Percentiles rank a stretch among this genome's conserved stretches.
phyloP scores from a whole-genome alignment of 305 asterid genomes.

The Fraxinus dipetala region DNA sequence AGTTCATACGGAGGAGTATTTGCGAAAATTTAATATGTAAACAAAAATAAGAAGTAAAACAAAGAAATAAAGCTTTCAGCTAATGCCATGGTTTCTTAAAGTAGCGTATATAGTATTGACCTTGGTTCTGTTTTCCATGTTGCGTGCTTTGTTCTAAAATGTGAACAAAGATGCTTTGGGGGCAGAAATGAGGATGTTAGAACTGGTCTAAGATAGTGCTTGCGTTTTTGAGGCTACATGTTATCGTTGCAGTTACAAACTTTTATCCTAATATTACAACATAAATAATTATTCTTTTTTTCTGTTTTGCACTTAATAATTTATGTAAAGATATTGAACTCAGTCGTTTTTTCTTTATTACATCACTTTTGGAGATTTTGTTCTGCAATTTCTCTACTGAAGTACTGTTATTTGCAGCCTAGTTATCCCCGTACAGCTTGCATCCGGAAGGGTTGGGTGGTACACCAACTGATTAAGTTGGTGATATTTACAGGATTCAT shows the following conservation, averaged over 20 bases:
- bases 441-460: constrained; percentile 62
- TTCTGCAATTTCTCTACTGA: constrained; percentile 18
- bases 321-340: constrained; percentile 5
- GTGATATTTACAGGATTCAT: constrained; percentile 55
- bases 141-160: constrained; percentile 6
- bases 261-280: constrained; percentile 5
- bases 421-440: constrained; percentile 55
- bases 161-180: constrained; percentile 13
- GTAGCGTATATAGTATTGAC: not conserved
- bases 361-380: not conserved
- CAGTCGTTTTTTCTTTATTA: constrained; percentile 11
- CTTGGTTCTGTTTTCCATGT: not conserved
- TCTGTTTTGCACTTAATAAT: constrained; percentile 15
- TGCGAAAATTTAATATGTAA: not conserved
- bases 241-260: not conserved
- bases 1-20: not conserved
- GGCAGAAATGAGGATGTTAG: not conserved
- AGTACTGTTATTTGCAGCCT: constrained; percentile 40
- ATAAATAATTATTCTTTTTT: not conserved
- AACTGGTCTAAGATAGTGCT: not conserved
- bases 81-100: constrained; percentile 20
- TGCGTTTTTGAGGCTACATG: not conserved
- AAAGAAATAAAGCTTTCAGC: not conserved
- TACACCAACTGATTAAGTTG: constrained; percentile 51
- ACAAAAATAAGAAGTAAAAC: constrained; percentile 5